Percentiles rank a stretch among this genome's conserved stretches.
These are phyloP conservation scores for Aspergillus luchuensis DNA, from an alignment of 2,329 filamentous ascomycete species.

Conservation along the genomic window DNA sequence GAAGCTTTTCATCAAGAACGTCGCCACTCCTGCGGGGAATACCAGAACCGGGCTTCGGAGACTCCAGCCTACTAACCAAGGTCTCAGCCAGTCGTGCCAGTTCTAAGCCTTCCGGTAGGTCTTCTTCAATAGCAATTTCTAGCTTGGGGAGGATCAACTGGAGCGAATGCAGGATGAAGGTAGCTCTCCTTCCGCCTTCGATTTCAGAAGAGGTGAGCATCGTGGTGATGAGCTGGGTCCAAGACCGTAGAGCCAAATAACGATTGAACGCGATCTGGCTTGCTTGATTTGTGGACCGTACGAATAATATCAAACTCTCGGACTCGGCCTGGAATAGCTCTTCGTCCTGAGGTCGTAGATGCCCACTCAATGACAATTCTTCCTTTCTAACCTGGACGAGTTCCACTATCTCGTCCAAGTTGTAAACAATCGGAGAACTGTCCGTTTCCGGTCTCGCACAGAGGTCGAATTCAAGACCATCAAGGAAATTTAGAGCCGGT, in stretches of 20 bases:
- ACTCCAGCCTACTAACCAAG: slow-evolving; percentile 51
- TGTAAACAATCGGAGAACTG: slow-evolving; percentile 56
- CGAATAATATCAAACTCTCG: slow-evolving; percentile 39
- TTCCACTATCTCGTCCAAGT: slow-evolving; percentile 71
- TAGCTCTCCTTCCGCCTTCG: slow-evolving; percentile 68
- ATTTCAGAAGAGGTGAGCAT: slow-evolving; percentile 83
- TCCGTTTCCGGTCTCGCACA: slow-evolving; percentile 65
- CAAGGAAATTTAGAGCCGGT: slow-evolving; percentile 62
- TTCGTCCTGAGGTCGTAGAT: slow-evolving; percentile 48
- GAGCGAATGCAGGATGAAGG: slow-evolving; percentile 81
- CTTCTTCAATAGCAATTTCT: slow-evolving; percentile 71
- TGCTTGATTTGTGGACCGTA: slow-evolving; percentile 45
- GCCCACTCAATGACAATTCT: slow-evolving; percentile 42
- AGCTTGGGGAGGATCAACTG: slow-evolving; percentile 87
- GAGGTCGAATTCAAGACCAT: slow-evolving; percentile 66
- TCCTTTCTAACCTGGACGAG: slow-evolving; percentile 62
- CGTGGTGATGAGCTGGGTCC: slow-evolving; percentile 81
- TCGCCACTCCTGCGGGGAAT: slow-evolving; percentile 58
- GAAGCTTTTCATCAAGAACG: slow-evolving; percentile 83
- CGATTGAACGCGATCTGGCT: slow-evolving; percentile 48
- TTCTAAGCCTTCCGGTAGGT: slow-evolving; percentile 70
- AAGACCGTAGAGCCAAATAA: slow-evolving; percentile 72
- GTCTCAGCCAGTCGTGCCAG: slow-evolving; percentile 76
- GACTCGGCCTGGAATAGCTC: slow-evolving; percentile 45
- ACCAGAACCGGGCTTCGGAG: slow-evolving; percentile 39